A percentile compares a stretch with the other conserved stretches of the same genome.
phyloP scores from a whole-genome alignment of 495 filamentous ascomycete genomes.

The Hyaloscypha bicolor region DNA sequence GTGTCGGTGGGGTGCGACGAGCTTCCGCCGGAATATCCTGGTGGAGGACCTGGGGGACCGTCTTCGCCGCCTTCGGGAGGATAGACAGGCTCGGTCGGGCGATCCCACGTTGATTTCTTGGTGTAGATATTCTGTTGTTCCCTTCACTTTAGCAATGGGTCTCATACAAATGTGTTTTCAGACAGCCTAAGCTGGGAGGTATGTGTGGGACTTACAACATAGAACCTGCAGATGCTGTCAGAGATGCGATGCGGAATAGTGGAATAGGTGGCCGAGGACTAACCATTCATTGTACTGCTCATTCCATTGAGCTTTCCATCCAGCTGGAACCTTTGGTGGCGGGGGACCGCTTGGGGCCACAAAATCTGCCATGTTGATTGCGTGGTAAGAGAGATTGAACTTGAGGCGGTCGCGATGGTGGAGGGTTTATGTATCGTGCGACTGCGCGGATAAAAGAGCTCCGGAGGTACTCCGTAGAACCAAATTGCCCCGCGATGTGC shows the following conservation, averaged over 20 bases:
- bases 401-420: background rate
- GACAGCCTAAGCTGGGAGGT: no score
- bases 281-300: constrained; percentile 79
- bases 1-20: constrained; percentile 50
- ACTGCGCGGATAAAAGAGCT: background rate
- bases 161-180: background rate
- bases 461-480: background rate
- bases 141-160: background rate
- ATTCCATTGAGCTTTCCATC: constrained; percentile 74
- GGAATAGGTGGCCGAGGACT: constrained; percentile 26
- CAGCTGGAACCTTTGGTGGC: constrained; percentile 83
- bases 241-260: constrained; percentile 19
- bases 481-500: background rate
- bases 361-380: constrained; percentile 58
- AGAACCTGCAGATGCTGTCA: constrained; percentile 63
- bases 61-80: constrained; percentile 41
- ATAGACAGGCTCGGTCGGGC: constrained; percentile 64
- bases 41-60: constrained; percentile 58
- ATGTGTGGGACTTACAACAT: constrained; percentile 45
- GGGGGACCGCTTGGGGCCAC: constrained; percentile 76
- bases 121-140: constrained; percentile 65
- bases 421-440: constrained; percentile 1
- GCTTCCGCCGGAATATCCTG: constrained; percentile 56
- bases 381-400: background rate
- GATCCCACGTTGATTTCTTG: constrained; percentile 86